Conservation (phyloP, 2,329 filamentous ascomycete species). For the Rachicladosporium sp. region DNA sequence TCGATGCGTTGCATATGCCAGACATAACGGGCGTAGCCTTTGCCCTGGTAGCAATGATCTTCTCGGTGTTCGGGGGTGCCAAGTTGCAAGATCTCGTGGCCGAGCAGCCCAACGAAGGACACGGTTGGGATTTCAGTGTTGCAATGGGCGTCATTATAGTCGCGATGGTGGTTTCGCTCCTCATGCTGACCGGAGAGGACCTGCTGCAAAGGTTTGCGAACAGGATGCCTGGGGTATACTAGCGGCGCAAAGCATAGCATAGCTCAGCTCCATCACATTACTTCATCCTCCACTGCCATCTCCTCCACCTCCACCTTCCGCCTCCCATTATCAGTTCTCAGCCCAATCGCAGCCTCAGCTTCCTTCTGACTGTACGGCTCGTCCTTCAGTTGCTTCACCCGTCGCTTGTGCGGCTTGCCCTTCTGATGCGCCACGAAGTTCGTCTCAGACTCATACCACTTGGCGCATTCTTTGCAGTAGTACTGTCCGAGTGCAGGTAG, state of each 20-base stretch:
- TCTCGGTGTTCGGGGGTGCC: no score
- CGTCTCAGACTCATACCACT: constrained; percentile 82
- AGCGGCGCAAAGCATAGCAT: not conserved
- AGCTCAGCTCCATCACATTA: not conserved
- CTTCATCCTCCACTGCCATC: constrained; percentile 13
- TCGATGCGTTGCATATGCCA: no score
- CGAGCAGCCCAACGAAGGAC: no score
- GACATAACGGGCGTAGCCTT: no score
- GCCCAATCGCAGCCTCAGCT: constrained; percentile 66
- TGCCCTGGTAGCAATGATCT: no score
- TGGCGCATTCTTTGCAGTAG: constrained; percentile 89
- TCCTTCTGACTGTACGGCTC: constrained; percentile 78
- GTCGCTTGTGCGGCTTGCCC: constrained; percentile 90
- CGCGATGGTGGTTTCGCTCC: not conserved
- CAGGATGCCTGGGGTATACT: not conserved
- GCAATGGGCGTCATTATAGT: no score
- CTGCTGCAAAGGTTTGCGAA: not conserved
- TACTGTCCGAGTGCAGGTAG: constrained; percentile 72
- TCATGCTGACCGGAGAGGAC: not conserved
- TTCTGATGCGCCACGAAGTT: constrained; percentile 65
- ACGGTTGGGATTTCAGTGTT: constrained; percentile 8
- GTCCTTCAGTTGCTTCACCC: constrained; percentile 69
- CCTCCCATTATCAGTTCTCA: constrained; percentile 56
- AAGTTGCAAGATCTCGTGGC: no score
- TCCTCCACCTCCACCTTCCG: constrained; percentile 17